These are phyloP conservation scores for Mucor piriformis DNA, from an alignment of 371 early-diverging fungal species.

Conservation along the genomic window DNA sequence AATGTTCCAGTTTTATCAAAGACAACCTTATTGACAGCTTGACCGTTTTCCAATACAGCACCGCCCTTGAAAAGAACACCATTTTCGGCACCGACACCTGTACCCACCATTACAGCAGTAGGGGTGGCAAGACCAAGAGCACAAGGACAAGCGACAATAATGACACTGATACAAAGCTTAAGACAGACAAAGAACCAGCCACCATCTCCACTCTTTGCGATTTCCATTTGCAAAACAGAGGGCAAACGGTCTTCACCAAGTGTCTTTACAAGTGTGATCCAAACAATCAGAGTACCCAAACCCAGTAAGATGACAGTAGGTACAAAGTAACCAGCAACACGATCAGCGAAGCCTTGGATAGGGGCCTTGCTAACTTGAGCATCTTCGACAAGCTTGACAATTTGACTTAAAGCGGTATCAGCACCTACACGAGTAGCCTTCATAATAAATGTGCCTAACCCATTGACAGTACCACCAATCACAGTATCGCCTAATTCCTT, in stretches of 20 bases:
- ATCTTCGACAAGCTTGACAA: conserved; percentile 86
- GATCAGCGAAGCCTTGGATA: conserved; percentile 83
- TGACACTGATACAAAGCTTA: conserved; percentile 90
- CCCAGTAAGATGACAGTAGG: conserved; percentile 81
- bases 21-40: conserved; percentile 80
- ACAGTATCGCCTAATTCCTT: conserved; percentile 74
- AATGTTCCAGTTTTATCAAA: conserved; percentile 98
- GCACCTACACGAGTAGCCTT: conserved; percentile 75
- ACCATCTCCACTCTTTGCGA: conserved; percentile 54
- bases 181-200: conserved; percentile 81
- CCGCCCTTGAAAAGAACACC: conserved; percentile 93
- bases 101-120: conserved; percentile 98
- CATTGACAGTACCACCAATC: conserved; percentile 95
- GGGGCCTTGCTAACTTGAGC: conserved; percentile 88
- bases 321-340: conserved; percentile 89
- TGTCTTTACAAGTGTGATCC: conserved; percentile 66
- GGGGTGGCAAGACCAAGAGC: conserved; percentile 96
- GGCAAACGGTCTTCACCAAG: conserved; percentile 56
- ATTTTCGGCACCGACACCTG: conserved; percentile 91
- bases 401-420: conserved; percentile 84
- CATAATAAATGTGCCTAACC: conserved; percentile 75
- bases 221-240: conserved; percentile 52
- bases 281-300: conserved; percentile 77
- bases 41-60: conserved; percentile 80
- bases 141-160: conserved; percentile 97